Conservation (phyloP, 2,329 filamentous ascomycete species). For the Trichoderma cornu-damae region DNA sequence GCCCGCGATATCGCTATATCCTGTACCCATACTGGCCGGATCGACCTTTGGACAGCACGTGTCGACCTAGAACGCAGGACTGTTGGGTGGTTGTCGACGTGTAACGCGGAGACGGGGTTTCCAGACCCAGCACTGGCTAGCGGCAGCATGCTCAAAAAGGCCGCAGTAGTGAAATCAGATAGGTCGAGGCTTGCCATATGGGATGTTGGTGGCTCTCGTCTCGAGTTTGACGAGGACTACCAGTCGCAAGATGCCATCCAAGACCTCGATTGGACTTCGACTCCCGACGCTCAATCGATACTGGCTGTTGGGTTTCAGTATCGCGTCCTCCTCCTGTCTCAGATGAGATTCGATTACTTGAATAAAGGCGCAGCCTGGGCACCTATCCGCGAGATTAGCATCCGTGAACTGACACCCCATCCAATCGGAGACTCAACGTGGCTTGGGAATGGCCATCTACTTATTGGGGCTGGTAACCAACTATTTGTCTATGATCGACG, state of each 20-base stretch:
- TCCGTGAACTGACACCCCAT: conserved; percentile 76
- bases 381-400: conserved; percentile 73
- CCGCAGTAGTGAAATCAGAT: conserved; percentile 70
- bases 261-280: conserved; percentile 91
- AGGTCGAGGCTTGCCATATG: conserved; percentile 80
- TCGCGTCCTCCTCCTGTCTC: conserved; percentile 72
- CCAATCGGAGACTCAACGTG: conserved; percentile 91
- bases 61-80: conserved; percentile 55
- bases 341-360: conserved; percentile 88
- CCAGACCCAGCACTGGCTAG: conserved; percentile 69
- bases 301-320: conserved; percentile 91
- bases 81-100: conserved; percentile 79
- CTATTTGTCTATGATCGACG: conserved; percentile 77
- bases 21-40: conserved; percentile 67
- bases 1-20: conserved; percentile 81
- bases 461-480: conserved; percentile 87
- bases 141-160: conserved; percentile 80
- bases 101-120: conserved; percentile 73
- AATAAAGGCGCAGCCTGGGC: conserved; percentile 88
- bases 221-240: conserved; percentile 77
- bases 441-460: conserved; percentile 77
- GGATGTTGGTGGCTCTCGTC: conserved; percentile 75
- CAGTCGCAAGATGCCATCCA: conserved; percentile 68
- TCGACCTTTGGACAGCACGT: conserved; percentile 81
- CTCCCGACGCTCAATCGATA: conserved; percentile 81